Percentiles rank a stretch among this genome's conserved stretches.
phyloP scores from a whole-genome alignment of 768 basidiomycete species.

The Suillus brevipes region DNA sequence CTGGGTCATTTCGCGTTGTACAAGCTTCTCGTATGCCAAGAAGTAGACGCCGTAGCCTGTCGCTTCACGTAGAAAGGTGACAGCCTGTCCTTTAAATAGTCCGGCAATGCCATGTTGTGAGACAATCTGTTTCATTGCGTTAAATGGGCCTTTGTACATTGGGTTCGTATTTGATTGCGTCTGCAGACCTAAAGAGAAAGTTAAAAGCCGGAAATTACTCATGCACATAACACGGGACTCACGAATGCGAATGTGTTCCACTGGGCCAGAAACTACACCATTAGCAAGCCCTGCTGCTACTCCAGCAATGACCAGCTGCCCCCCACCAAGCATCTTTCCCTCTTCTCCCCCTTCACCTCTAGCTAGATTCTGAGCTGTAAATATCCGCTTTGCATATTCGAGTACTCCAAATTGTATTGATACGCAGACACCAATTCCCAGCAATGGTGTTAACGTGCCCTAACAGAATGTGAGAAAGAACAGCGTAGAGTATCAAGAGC shows the following conservation, averaged over 20 bases:
- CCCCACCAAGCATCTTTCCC: constrained; percentile 57
- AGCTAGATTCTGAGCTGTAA: constrained; percentile 60
- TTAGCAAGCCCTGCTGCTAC: constrained; percentile 88
- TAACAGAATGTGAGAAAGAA: constrained; percentile 30
- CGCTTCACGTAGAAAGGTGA: constrained; percentile 84
- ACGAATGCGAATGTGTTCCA: constrained; percentile 98
- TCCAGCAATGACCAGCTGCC: constrained; percentile 76
- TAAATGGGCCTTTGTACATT: constrained; percentile 78
- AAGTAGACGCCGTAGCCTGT: constrained; percentile 88
- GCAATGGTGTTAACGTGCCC: constrained; percentile 88
- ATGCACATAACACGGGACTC: constrained; percentile 28
- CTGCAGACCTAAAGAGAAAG: constrained; percentile 66
- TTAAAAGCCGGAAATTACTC: not conserved
- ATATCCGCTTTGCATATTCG: constrained; percentile 81
- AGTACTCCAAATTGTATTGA: constrained; percentile 95
- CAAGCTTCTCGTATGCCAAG: constrained; percentile 87
- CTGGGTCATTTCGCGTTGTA: constrained; percentile 80
- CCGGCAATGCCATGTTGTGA: constrained; percentile 73
- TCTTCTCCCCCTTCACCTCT: constrained; percentile 62
- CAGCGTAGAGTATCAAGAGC: not conserved
- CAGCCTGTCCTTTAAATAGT: constrained; percentile 89
- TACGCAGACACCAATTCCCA: constrained; percentile 93
- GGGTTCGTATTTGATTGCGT: constrained; percentile 82
- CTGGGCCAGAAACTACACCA: constrained; percentile 90
- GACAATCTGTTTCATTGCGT: constrained; percentile 86